phyloP scores from a whole-genome alignment of 805 yeast species.

The Yarrowia divulgata region DNA sequence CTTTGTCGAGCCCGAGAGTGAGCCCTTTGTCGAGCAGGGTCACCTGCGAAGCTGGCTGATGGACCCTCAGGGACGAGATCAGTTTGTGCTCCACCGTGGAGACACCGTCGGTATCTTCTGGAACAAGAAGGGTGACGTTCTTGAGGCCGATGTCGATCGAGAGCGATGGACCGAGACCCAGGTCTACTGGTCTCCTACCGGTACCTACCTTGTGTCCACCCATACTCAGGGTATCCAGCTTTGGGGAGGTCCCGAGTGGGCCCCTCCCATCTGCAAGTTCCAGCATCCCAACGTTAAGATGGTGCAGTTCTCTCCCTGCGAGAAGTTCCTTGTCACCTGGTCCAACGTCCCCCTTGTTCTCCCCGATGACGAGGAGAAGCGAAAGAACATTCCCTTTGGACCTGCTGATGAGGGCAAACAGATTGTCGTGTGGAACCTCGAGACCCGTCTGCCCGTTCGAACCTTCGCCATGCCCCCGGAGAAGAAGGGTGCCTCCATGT shows the following conservation, averaged over 20 bases:
- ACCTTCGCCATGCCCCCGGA: constrained; percentile 86
- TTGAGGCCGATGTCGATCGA: constrained; percentile 80
- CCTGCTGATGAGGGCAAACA: constrained; percentile 91
- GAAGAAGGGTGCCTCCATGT: constrained; percentile 50
- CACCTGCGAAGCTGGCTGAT: constrained; percentile 90
- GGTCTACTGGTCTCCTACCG: constrained; percentile 91
- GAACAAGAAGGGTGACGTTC: constrained; percentile 75
- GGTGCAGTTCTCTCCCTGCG: constrained; percentile 91
- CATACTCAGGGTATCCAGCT: constrained; percentile 95
- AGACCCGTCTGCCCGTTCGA: constrained; percentile 81
- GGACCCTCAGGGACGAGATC: constrained; percentile 90
- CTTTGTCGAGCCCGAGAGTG: constrained; percentile 73
- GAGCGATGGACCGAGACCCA: constrained; percentile 86
- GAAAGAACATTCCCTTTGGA: constrained; percentile 78
- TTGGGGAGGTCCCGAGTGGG: constrained; percentile 77
- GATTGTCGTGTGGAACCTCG: constrained; percentile 90
- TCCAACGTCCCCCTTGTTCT: constrained; percentile 82
- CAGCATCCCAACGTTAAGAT: constrained; percentile 89
- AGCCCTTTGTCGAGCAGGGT: constrained; percentile 77
- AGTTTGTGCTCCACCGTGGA: constrained; percentile 77
- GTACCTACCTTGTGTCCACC: constrained; percentile 83
- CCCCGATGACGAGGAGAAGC: constrained; percentile 67
- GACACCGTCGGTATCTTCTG: constrained; percentile 86
- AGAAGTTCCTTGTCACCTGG: constrained; percentile 86
- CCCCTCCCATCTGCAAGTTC: constrained; percentile 56